These are phyloP conservation scores for Sesbania bispinosa DNA, from an alignment of 306 rosid genomes.

Conservation along the genomic window DNA sequence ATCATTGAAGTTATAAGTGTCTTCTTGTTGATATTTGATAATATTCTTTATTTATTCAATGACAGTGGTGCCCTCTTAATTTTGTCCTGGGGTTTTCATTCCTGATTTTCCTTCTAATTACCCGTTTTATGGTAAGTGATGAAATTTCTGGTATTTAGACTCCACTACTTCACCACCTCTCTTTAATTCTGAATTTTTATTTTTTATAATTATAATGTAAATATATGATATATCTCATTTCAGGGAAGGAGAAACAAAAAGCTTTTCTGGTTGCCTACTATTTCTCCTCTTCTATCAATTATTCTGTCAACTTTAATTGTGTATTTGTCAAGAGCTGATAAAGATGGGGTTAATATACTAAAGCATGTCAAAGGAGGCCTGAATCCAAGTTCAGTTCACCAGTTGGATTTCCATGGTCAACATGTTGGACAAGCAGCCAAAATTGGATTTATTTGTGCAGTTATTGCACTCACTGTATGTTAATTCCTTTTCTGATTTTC, in stretches of 20 bases:
- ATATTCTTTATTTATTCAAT: neutral
- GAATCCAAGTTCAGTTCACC: slow-evolving; percentile 62
- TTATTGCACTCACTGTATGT: slow-evolving; percentile 76
- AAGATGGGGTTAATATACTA: slow-evolving; percentile 66
- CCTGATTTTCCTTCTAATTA: slow-evolving; percentile 61
- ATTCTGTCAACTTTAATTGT: slow-evolving; percentile 69
- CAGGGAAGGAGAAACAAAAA: slow-evolving; percentile 79
- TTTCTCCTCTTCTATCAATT: slow-evolving; percentile 73
- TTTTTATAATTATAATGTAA: too few relatives aligned
- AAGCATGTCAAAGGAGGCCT: slow-evolving; percentile 65
- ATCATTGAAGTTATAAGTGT: neutral
- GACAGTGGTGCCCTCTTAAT: slow-evolving; percentile 75
- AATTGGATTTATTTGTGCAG: slow-evolving; percentile 61
- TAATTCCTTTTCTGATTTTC: neutral
- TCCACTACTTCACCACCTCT: neutral
- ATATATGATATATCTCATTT: too few relatives aligned
- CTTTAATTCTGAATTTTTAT: neutral
- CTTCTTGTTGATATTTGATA: neutral
- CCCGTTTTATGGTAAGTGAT: slow-evolving; percentile 67
- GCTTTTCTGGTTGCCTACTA: slow-evolving; percentile 74
- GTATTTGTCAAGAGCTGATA: slow-evolving; percentile 63
- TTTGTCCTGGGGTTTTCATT: slow-evolving; percentile 71
- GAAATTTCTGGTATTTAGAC: neutral
- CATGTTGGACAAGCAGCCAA: slow-evolving; percentile 69
- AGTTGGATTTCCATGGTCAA: slow-evolving; percentile 53